phyloP scores from a whole-genome alignment of 306 rosid species.

The Prunus mira region DNA sequence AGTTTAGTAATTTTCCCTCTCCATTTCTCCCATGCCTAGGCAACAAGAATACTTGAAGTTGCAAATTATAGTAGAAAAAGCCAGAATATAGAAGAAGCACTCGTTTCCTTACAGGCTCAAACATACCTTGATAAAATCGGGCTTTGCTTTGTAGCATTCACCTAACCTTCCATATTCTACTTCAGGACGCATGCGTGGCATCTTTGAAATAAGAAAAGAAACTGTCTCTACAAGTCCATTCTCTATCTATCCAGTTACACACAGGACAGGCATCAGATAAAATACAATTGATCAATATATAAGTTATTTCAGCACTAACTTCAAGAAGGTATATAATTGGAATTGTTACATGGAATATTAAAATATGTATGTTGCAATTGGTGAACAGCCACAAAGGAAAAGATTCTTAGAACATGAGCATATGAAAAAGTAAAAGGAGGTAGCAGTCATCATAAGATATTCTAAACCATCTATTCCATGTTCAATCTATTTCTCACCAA shows the following conservation, averaged over 20 bases:
- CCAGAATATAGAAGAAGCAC: neutral
- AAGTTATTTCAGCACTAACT: slow-evolving; percentile 17
- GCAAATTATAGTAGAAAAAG: neutral
- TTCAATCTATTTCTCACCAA: slow-evolving; percentile 40
- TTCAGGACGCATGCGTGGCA: slow-evolving; percentile 76
- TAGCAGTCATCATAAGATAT: neutral
- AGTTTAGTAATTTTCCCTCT: slow-evolving; percentile 75
- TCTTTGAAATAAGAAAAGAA: slow-evolving; percentile 79
- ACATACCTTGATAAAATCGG: slow-evolving; percentile 81
- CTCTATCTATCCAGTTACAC: slow-evolving; percentile 55
- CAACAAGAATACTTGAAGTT: slow-evolving; percentile 24
- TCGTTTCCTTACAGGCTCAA: neutral
- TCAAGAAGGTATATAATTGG: slow-evolving; percentile 1
- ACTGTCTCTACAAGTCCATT: slow-evolving; percentile 94
- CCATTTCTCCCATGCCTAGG: slow-evolving; percentile 97
- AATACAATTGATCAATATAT: slow-evolving; percentile 5
- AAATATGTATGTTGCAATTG: neutral
- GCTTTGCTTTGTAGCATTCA: slow-evolving; percentile 73
- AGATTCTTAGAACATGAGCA: neutral
- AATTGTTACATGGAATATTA: slow-evolving; percentile 2
- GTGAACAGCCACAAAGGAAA: neutral
- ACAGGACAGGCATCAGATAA: slow-evolving; percentile 26
- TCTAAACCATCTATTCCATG: neutral
- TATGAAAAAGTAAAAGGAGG: neutral
- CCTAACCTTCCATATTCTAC: slow-evolving; percentile 63